These are phyloP conservation scores for Trapa incisa DNA, from an alignment of 345 rosid species.

Conservation along the genomic window DNA sequence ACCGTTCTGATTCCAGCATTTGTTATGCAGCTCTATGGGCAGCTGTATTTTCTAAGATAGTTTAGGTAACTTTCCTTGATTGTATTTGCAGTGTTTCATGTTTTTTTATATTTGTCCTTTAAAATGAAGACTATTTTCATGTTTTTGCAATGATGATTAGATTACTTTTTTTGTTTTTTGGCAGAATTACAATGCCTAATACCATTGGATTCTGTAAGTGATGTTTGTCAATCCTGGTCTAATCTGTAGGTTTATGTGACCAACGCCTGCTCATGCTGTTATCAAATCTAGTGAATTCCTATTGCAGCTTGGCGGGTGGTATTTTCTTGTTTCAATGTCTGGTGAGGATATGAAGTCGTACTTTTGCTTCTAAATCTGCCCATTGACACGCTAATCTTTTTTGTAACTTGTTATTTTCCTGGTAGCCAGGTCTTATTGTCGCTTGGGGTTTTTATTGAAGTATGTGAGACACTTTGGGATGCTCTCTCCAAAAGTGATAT, in stretches of 20 bases:
- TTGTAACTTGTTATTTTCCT: too few relatives aligned
- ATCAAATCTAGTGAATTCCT: slow-evolving; percentile 23
- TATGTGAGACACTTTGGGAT: too few relatives aligned
- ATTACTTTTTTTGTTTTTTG: background rate
- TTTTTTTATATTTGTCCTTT: background rate
- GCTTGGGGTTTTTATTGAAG: too few relatives aligned
- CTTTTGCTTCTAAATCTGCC: too few relatives aligned
- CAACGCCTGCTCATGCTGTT: slow-evolving; percentile 52
- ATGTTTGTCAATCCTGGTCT: background rate
- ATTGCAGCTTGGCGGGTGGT: slow-evolving; percentile 58
- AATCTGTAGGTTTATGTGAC: slow-evolving; percentile 29
- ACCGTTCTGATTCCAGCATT: slow-evolving; percentile 49
- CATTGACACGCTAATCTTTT: too few relatives aligned
- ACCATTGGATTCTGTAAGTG: background rate
- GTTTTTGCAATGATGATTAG: background rate
- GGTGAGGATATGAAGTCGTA: slow-evolving; percentile 5
- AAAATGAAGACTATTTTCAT: background rate
- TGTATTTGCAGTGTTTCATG: background rate
- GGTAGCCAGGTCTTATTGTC: too few relatives aligned
- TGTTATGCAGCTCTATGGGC: slow-evolving; percentile 53
- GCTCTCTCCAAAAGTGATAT: too few relatives aligned
- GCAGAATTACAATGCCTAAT: too few relatives aligned
- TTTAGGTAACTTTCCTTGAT: slow-evolving; percentile 30
- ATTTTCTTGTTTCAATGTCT: slow-evolving; percentile 34
- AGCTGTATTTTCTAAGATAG: slow-evolving; percentile 29